Evolutionary conservation across 2,329 filamentous ascomycete genomes (phyloP), one percentile per base, ranked within the genome.

Genomic region (Onygenales sp.): DNA sequence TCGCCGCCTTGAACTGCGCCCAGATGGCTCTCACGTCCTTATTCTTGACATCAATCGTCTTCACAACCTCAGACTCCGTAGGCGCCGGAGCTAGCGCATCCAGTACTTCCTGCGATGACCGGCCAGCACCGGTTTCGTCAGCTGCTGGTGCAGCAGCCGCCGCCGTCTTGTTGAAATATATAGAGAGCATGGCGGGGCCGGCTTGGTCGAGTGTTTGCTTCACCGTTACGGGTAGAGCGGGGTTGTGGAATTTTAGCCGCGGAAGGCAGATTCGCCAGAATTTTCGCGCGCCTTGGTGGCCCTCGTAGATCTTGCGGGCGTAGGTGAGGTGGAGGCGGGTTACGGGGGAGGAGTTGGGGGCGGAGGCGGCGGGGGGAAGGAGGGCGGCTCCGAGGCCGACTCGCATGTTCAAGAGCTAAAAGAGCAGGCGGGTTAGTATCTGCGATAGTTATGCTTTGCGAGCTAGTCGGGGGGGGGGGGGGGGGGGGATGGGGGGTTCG

Each of bases 171-270:
- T 67, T 65, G 54, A 73, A 75, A 57, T 73, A 74, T 57, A 74
- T 65, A 51, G 70, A 70, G 59, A 74, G 60, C 39, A 65, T 63
- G 33, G 71, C 64, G 43, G 67, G 67, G 2, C 62, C 65, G 21
- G 65, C 68, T 60, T 82, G 76, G 44, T 84, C 72, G 39, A 68
- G 63, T 58, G 80, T 84, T 55, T 87, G 86, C 69, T 86, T 85
- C 62, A 95, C 82, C 55, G 87, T 84, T 80, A 97, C 94, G 43
- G 86, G 82, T 45, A 96, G 70, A 10, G 83, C 74, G 0, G 93
- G 93, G 69, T 98, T 98, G 78, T 95, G 86, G 75, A 85, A 98
- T 78, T 98, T 96, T 60, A 98, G 77, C 54, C 88, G 83, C 21
- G 88, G 88, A 47, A 97, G 83, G 67, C 84, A 86, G 56, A 84